Evolutionary conservation across 2,329 filamentous ascomycete genomes (phyloP).

Genomic region (Aspergillus ochraceoroseus): DNA sequence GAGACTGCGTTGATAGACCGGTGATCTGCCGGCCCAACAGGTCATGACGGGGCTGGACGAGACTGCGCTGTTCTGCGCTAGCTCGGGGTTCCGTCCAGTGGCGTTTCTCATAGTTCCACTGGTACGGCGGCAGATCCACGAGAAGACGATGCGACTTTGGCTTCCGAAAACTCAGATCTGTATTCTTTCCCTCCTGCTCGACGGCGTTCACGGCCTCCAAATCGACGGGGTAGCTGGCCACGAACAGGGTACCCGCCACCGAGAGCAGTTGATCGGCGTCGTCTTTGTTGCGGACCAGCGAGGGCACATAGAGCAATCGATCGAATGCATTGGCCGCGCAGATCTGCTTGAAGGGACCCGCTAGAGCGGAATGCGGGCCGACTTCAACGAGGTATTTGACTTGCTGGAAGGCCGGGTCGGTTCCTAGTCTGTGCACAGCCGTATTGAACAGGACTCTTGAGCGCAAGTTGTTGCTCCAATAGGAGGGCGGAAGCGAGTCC

Average conservation of each 20-base stretch:
- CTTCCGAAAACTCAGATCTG: neutral
- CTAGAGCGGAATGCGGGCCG: neutral
- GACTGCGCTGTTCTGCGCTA: neutral
- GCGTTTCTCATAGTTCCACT: neutral
- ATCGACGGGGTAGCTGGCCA: too few species aligned
- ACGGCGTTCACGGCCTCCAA: neutral
- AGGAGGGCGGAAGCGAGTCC: neutral
- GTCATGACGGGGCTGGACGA: neutral
- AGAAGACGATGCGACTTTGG: neutral
- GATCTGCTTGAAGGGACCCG: neutral
- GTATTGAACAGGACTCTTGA: constrained; percentile 1
- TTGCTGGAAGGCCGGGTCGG: too few species aligned
- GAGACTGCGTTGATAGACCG: neutral
- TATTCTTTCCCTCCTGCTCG: neutral
- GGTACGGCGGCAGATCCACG: constrained; percentile 1
- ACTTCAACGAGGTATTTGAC: neutral
- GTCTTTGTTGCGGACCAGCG: neutral
- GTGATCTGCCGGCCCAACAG: neutral
- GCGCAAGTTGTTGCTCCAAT: constrained; percentile 7
- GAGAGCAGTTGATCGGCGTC: too few species aligned
- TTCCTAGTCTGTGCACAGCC: neutral
- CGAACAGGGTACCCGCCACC: too few species aligned
- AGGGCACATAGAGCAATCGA: neutral
- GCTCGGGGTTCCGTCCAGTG: neutral
- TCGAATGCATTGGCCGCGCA: neutral